Evolutionary conservation across 805 yeast species (phyloP).

Genomic region (Wickerhamomyces subpelliculosus): DNA sequence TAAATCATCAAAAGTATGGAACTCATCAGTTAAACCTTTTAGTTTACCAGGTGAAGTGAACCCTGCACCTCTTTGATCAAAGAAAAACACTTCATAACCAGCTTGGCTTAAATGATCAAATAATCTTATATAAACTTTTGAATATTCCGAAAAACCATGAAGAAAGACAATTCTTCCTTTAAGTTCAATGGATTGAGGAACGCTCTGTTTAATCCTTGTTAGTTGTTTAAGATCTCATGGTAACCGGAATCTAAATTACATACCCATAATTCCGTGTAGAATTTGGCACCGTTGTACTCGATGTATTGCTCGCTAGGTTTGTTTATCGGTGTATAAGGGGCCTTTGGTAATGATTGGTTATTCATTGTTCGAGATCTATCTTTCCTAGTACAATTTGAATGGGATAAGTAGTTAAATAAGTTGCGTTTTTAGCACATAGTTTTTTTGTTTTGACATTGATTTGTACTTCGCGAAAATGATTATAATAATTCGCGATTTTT

Average conservation of each 20-base stretch:
- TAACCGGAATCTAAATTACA: neutral
- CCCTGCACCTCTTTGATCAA: conserved; percentile 76
- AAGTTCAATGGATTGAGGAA: conserved; percentile 24
- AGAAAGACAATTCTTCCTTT: conserved; percentile 54
- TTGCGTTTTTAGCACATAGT: too few species aligned
- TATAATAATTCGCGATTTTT: too few species aligned
- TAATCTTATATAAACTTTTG: conserved; percentile 39
- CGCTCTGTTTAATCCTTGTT: conserved; percentile 18
- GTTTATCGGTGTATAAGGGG: neutral
- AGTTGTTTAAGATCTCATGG: neutral
- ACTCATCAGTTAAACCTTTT: conserved; percentile 52
- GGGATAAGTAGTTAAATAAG: too few species aligned
- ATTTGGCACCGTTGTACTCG: neutral
- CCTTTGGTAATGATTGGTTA: neutral
- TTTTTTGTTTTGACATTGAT: too few species aligned
- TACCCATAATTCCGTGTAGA: conserved; percentile 1
- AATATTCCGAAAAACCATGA: conserved; percentile 68
- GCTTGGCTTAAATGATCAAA: conserved; percentile 42
- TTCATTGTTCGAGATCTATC: too few species aligned
- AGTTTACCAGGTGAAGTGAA: conserved; percentile 47
- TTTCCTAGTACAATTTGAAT: neutral
- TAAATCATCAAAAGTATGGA: conserved; percentile 49
- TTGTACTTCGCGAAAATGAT: too few species aligned
- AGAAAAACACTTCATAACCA: conserved; percentile 63
- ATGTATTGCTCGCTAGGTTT: neutral